Evolutionary conservation across 2,329 filamentous ascomycete genomes (phyloP).

Genomic region (Talaromyces sp.): DNA sequence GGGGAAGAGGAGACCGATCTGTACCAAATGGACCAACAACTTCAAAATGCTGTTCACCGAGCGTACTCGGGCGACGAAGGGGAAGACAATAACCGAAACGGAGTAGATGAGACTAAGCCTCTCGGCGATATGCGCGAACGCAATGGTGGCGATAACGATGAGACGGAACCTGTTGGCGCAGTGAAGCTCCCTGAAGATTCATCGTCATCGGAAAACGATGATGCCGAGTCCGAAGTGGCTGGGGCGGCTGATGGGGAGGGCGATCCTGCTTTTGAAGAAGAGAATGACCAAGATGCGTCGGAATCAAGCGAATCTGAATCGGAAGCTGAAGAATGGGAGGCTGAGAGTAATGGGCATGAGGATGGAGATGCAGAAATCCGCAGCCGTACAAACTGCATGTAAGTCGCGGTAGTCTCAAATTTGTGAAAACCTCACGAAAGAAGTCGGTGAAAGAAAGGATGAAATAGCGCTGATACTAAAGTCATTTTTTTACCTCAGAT

Average conservation of each 20-base stretch:
- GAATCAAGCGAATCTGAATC: constrained; percentile 58
- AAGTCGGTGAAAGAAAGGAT: neutral
- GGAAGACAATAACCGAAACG: constrained; percentile 29
- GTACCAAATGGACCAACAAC: constrained; percentile 43
- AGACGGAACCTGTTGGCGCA: constrained; percentile 42
- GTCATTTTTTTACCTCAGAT: constrained; percentile 55
- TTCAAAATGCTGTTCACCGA: constrained; percentile 42
- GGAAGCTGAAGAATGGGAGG: constrained; percentile 57
- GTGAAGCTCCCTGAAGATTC: constrained; percentile 40
- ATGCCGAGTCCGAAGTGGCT: constrained; percentile 42
- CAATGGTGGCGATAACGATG: constrained; percentile 48
- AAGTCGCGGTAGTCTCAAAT: constrained; percentile 29
- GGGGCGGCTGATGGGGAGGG: constrained; percentile 44
- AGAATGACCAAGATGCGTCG: constrained; percentile 44
- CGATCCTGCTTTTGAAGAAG: constrained; percentile 47
- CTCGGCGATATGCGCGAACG: constrained; percentile 35
- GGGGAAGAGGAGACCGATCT: constrained; percentile 49
- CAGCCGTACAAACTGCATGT: constrained; percentile 67
- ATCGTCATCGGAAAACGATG: constrained; percentile 42
- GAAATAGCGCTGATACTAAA: constrained; percentile 28
- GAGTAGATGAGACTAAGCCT: constrained; percentile 38
- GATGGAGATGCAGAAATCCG: constrained; percentile 49
- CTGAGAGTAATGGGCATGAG: constrained; percentile 49
- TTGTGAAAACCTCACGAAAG: neutral
- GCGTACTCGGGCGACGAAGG: constrained; percentile 37